Conservation (phyloP, 2,329 filamentous ascomycete species). For the Dothistroma septosporum region DNA sequence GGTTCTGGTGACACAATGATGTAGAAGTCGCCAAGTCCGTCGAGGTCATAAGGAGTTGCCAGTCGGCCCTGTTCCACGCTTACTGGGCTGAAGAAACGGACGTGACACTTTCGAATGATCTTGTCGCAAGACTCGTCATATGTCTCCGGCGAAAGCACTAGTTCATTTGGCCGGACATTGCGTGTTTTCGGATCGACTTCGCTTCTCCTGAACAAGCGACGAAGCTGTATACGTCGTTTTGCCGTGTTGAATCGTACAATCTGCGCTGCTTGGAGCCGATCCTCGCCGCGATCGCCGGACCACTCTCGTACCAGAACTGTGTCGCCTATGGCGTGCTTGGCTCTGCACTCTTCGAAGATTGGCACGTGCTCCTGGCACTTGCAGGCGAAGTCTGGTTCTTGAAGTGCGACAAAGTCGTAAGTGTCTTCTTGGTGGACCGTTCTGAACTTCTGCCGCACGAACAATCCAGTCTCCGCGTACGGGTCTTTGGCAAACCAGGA, state of each 20-base stretch:
- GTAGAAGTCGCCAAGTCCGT: constrained; percentile 64
- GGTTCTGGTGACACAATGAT: constrained; percentile 31
- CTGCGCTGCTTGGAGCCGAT: constrained; percentile 58
- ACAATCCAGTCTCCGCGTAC: constrained; percentile 49
- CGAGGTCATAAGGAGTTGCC: constrained; percentile 60
- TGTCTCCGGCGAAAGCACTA: constrained; percentile 53
- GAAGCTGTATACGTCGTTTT: constrained; percentile 14
- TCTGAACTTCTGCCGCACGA: constrained; percentile 68
- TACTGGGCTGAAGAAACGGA: constrained; percentile 55
- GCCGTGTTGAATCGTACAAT: constrained; percentile 47
- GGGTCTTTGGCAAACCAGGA: constrained; percentile 54
- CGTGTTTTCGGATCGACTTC: background rate
- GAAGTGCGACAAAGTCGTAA: constrained; percentile 59
- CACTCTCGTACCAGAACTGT: constrained; percentile 51
- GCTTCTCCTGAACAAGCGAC: constrained; percentile 11
- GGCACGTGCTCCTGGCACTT: constrained; percentile 31
- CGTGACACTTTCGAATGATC: constrained; percentile 56
- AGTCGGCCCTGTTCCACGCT: constrained; percentile 40
- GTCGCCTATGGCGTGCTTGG: constrained; percentile 51
- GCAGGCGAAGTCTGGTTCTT: constrained; percentile 48
- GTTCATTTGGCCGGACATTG: constrained; percentile 51
- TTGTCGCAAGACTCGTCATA: constrained; percentile 31
- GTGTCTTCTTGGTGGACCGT: constrained; percentile 42
- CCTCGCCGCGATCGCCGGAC: constrained; percentile 24
- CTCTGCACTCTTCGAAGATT: constrained; percentile 16